A percentile compares a stretch with the other conserved stretches of the same genome.
Evolutionary conservation across 495 filamentous ascomycete genomes (phyloP).

Genomic region (Neurospora sp.): DNA sequence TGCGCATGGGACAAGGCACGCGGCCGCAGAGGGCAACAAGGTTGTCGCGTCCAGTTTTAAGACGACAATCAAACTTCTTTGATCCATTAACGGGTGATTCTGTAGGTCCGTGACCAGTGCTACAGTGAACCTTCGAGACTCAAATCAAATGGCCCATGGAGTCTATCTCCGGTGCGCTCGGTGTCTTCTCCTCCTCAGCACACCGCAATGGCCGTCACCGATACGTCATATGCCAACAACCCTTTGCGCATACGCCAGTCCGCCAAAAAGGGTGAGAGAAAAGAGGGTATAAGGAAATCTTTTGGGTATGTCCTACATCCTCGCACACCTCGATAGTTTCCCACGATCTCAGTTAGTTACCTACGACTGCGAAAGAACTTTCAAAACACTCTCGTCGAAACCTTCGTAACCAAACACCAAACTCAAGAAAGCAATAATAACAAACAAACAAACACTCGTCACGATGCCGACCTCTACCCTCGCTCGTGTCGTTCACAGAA

Average conservation of each 20-base stretch:
- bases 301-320: neutral
- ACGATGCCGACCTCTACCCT: neutral
- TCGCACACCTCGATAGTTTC: neutral
- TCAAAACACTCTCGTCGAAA: neutral
- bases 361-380: neutral
- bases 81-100: neutral
- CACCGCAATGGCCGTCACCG: neutral
- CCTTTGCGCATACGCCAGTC: neutral
- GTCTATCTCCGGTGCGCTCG: neutral
- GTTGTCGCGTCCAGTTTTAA: neutral
- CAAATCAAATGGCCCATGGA: neutral
- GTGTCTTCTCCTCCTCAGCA: neutral
- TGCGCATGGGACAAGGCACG: neutral
- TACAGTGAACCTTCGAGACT: neutral
- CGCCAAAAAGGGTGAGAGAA: neutral
- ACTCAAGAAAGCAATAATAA: neutral
- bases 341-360: neutral
- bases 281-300: neutral
- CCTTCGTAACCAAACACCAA: neutral
- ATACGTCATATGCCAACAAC: neutral
- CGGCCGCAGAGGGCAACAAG: neutral
- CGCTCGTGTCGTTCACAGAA: neutral
- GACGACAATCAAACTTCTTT: too few species aligned
- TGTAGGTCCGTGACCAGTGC: neutral
- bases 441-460: neutral